phyloP scores from a whole-genome alignment of 495 filamentous ascomycete genomes.

The Penicillium canariense region DNA sequence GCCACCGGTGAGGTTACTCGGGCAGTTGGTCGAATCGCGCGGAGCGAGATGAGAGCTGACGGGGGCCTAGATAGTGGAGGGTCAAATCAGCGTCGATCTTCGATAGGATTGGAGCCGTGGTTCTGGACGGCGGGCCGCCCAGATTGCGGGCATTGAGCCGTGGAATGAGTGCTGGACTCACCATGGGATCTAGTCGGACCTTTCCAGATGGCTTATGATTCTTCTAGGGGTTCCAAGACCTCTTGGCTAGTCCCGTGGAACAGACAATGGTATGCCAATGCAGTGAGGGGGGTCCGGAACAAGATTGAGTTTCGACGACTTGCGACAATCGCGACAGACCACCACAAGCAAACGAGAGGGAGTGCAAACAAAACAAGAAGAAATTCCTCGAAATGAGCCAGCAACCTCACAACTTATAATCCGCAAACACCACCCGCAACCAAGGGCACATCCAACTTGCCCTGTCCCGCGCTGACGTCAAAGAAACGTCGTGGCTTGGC shows the following conservation, averaged over 20 bases:
- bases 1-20: slow-evolving; percentile 48
- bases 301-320: background rate
- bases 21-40: slow-evolving; percentile 30
- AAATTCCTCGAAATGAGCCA: background rate
- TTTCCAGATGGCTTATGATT: background rate
- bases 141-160: background rate
- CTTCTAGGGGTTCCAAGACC: background rate
- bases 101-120: slow-evolving; percentile 4
- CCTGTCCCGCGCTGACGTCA: slow-evolving; percentile 32
- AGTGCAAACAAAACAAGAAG: background rate
- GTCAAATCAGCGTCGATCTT: background rate
- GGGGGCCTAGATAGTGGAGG: slow-evolving; percentile 13
- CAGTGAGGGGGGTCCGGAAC: background rate
- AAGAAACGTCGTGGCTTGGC: slow-evolving; percentile 24
- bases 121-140: background rate
- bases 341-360: background rate
- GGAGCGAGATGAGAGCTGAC: slow-evolving; percentile 18
- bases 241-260: background rate
- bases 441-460: slow-evolving; percentile 8
- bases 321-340: background rate
- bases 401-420: slow-evolving; percentile 6
- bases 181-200: background rate
- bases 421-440: background rate
- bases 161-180: slow-evolving; percentile 5
- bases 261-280: background rate